Base-by-base conservation (phyloP, 768 basidiomycete genomes). In the Mycena maculata region DNA sequence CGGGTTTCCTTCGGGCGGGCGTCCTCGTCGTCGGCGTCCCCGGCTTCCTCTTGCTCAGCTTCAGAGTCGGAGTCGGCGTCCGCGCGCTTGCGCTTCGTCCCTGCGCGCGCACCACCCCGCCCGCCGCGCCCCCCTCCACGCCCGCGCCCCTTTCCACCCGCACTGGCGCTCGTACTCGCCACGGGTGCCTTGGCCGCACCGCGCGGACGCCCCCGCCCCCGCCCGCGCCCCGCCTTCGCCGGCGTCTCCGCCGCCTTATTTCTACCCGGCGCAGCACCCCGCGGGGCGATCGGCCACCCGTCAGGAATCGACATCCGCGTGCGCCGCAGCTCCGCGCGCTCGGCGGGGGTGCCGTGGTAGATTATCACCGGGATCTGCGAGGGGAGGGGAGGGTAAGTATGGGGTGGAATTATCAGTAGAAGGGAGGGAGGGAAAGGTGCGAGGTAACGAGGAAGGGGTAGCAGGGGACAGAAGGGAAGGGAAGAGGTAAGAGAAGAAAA, bases 291-390 rank as follows among this genome's bases (percentile, higher is more conserved):
- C 16, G 64, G 57, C 30, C 44, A 68, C 12, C 49, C 61, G 10
- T n/a, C 61, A 8, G 67, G 67, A 13, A 62, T 36, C 5, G 75
- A 71, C 82, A 95, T 87, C 0, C 85, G 80, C 2, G 89, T 92
- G 5, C 83, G 81, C 28, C 97, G 85, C 22, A 98, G 78, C 58
- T 92, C 89, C 0, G 91, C 92, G 25, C 98, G 92, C 63, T 96
- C 91, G 0, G 86, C 86, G 1, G 90, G 93, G 0, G 86, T 83
- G 5, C 98, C 98, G 69, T 98, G 94, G 76, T 99, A 99, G 83
- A 95, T 90, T 67, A 94, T 87, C 1, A 95, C 89, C 8, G 95
- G 92, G 44, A 96, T 93, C 91, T 94, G n/a, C 25, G 45, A 12
- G 23, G 22, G 50, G 2, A 31, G 6, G 23, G 22, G 50, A 2